A percentile compares a stretch with the other conserved stretches of the same genome.
Evolutionary conservation across 2,329 filamentous ascomycete species (phyloP).

Genomic region (Microcera coccophila): DNA sequence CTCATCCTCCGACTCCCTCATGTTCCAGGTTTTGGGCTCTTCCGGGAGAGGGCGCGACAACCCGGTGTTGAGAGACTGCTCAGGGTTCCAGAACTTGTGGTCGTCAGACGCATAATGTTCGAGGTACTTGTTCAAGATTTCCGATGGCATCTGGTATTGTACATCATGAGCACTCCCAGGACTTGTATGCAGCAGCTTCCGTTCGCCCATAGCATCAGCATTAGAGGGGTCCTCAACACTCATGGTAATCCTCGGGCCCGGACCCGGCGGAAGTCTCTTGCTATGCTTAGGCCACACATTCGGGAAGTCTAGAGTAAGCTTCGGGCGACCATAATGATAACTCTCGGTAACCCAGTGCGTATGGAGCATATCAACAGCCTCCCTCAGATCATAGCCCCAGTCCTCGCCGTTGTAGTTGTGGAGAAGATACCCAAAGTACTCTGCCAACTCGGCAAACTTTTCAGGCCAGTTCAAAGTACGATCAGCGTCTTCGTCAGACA

Average conservation of each 20-base stretch:
- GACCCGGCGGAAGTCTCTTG: constrained; percentile 26
- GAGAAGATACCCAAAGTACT: constrained; percentile 38
- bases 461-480: constrained; percentile 38
- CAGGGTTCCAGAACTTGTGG: constrained; percentile 9
- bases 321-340: constrained; percentile 30
- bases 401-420: constrained; percentile 19
- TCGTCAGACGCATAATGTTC: constrained; percentile 10
- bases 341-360: constrained; percentile 34
- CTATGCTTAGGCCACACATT: constrained; percentile 18
- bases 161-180: constrained; percentile 16
- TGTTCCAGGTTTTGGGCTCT: constrained; percentile 24
- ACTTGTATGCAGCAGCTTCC: constrained; percentile 13
- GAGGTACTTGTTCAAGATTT: too few relatives aligned
- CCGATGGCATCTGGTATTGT: constrained; percentile 22
- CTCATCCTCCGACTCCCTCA: constrained; percentile 33
- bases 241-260: constrained; percentile 8
- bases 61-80: neutral
- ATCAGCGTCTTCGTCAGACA: constrained; percentile 46
- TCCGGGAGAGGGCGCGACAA: neutral
- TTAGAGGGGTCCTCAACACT: neutral
- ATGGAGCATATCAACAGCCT: constrained; percentile 32
- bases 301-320: constrained; percentile 27
- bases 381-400: constrained; percentile 29
- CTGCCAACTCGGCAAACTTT: constrained; percentile 34
- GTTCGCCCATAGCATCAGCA: constrained; percentile 9